Conservation (phyloP, 2,329 filamentous ascomycete species). For the Cordyceps tenuipes region DNA sequence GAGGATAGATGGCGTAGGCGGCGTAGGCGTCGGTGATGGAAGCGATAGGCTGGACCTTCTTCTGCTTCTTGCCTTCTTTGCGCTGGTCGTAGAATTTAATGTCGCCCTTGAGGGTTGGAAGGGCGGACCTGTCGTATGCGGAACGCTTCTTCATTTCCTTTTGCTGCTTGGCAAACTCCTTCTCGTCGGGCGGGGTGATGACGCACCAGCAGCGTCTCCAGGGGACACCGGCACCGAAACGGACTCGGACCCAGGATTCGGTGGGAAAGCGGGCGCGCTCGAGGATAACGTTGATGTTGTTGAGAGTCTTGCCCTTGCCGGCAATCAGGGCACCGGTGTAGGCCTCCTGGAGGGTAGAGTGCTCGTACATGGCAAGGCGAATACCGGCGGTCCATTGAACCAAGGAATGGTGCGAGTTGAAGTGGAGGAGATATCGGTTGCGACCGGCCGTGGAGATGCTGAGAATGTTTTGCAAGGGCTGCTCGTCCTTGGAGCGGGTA, state of each 20-base stretch:
- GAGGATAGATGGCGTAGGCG: slow-evolving; percentile 91
- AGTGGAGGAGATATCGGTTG: slow-evolving; percentile 92
- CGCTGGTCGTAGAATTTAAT: slow-evolving; percentile 91
- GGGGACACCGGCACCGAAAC: slow-evolving; percentile 90
- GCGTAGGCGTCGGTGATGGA: slow-evolving; percentile 86
- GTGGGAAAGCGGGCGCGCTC: slow-evolving; percentile 67
- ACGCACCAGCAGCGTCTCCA: slow-evolving; percentile 98
- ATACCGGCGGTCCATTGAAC: slow-evolving; percentile 96
- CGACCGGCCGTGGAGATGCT: slow-evolving; percentile 92
- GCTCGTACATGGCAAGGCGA: slow-evolving; percentile 87
- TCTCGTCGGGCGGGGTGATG: slow-evolving; percentile 85
- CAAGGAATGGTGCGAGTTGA: slow-evolving; percentile 87
- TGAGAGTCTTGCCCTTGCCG: slow-evolving; percentile 80
- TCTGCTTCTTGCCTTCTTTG: slow-evolving; percentile 70
- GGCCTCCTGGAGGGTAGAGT: slow-evolving; percentile 85
- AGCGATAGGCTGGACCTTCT: slow-evolving; percentile 83
- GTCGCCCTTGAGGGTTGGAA: slow-evolving; percentile 67
- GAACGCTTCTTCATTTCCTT: slow-evolving; percentile 77
- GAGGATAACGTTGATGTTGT: slow-evolving; percentile 86
- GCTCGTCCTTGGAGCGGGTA: slow-evolving; percentile 66
- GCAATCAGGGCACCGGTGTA: slow-evolving; percentile 95
- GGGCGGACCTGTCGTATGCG: slow-evolving; percentile 65
- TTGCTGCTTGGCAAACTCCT: slow-evolving; percentile 75
- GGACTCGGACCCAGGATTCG: slow-evolving; percentile 90
- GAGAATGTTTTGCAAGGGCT: slow-evolving; percentile 86